Evolutionary conservation across 306 rosid genomes (phyloP), one percentile per base, ranked within the genome.

Genomic region (Quercus alba): DNA sequence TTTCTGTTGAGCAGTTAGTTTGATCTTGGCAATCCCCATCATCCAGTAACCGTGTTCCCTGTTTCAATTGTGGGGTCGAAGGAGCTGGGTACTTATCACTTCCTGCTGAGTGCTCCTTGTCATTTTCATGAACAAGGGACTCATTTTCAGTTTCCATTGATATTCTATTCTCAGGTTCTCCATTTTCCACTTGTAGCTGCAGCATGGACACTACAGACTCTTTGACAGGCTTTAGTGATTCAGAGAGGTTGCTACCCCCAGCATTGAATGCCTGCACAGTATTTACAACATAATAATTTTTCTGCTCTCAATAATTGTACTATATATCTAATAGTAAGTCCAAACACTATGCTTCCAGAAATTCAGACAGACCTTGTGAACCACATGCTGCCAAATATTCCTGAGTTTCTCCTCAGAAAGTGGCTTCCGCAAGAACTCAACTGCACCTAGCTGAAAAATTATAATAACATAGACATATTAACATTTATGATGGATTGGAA

Each of bases 301-400:
- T 81, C 58, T 33, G 14, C 79, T 59, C 63, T 66, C 35, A 26
- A 58, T 23, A 81, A 26, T 70, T 72, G 63, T 72, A 52, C 52
- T 38, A 44, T 13, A 72, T 5, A 2, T 73, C 56, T 67, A 46
- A 70, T 30, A 51, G 67, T 8, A 74, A 57, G 80, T 58, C 26
- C 28, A 11, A 76, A 63, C 38, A 77, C 63, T 77, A 56, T 57
- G 74, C 57, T 26, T 30, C 54, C 59, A 78, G 66, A 64, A 49
- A 70, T 77, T 72, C 17, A 54, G 25, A 82, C 93, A 55, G 57
- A 96, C 99, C 99, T 93, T 96, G 83, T 93, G 99, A 88, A 93
- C 97, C 57, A 93, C 99, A 86, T 96, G 99, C 92, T 96, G 99
- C 99, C 99, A 96, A 76, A 96, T 89, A 78, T 96, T 91, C 91